Evolutionary conservation across 1,284 basidiomycete genomes (phyloP).

Genomic region (Leccinum fuscescens): DNA sequence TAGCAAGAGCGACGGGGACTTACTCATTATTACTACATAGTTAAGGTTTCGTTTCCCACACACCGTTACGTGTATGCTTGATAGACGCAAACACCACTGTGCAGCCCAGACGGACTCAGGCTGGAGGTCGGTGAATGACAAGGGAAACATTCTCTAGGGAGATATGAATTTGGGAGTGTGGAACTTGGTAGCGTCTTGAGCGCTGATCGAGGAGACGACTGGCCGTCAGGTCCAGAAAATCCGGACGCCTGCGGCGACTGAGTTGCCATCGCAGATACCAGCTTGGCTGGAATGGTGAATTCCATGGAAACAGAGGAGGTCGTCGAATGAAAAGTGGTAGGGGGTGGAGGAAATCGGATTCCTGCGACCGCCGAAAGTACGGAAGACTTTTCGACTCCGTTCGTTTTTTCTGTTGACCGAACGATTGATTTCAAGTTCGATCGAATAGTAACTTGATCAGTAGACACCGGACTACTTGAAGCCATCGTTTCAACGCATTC

Average conservation of each 20-base stretch:
- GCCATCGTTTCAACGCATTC: conserved; percentile 14
- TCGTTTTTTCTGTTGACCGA: conserved; percentile 17
- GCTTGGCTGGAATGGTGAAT: conserved; percentile 31
- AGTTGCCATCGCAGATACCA: conserved; percentile 27
- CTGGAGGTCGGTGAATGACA: conserved; percentile 6
- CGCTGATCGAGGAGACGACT: conserved; percentile 15
- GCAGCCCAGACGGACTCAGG: conserved; percentile 8
- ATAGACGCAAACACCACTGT: conserved; percentile 16
- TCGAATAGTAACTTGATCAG: conserved; percentile 1
- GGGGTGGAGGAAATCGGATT: conserved; percentile 3
- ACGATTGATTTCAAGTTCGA: conserved; percentile 30
- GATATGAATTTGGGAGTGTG: conserved; percentile 12
- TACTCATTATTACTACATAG: conserved; percentile 6
- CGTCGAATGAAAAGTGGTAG: conserved; percentile 12
- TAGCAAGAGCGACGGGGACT: background rate
- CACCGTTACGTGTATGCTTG: conserved; percentile 27
- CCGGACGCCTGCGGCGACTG: conserved; percentile 15
- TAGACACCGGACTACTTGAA: background rate
- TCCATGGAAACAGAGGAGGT: conserved; percentile 23
- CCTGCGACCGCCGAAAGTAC: conserved; percentile 10
- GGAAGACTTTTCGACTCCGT: conserved; percentile 1
- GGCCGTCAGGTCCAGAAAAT: background rate
- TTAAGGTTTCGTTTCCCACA: conserved; percentile 27
- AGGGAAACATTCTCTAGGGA: background rate
- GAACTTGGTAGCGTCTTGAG: conserved; percentile 17